These are phyloP conservation scores for Venturia effusa DNA, from an alignment of 2,329 filamentous ascomycete genomes.

Conservation along the genomic window DNA sequence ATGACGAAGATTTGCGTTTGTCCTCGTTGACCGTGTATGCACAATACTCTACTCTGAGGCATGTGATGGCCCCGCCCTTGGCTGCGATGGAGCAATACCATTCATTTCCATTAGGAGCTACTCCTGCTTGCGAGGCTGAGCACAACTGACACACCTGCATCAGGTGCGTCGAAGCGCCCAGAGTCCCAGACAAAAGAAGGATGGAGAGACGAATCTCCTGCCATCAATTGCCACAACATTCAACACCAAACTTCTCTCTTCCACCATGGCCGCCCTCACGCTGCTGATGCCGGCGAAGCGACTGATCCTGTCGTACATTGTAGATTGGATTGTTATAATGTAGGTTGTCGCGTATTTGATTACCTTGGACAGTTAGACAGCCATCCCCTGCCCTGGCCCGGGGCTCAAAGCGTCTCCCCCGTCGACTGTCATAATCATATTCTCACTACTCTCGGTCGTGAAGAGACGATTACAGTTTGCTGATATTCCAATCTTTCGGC, in stretches of 20 bases:
- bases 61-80: too few relatives aligned
- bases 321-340: constrained; percentile 65
- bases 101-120: too few relatives aligned
- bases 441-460: too few relatives aligned
- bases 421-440: neutral
- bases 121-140: neutral
- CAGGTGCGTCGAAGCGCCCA: neutral
- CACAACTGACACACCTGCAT: neutral
- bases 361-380: constrained; percentile 1
- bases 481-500: too few relatives aligned
- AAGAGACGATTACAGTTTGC: too few relatives aligned
- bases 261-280: neutral
- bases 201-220: neutral
- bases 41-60: too few relatives aligned
- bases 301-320: constrained; percentile 54
- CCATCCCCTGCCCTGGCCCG: neutral
- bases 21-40: too few relatives aligned
- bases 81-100: too few relatives aligned
- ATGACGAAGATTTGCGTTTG: too few relatives aligned
- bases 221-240: neutral
- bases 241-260: neutral
- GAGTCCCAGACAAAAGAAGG: neutral
- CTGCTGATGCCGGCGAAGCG: constrained; percentile 31
- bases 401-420: neutral
- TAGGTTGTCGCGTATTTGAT: constrained; percentile 24